Conservation (phyloP, 345 rosid species). For the Eucalyptus coolabah region DNA sequence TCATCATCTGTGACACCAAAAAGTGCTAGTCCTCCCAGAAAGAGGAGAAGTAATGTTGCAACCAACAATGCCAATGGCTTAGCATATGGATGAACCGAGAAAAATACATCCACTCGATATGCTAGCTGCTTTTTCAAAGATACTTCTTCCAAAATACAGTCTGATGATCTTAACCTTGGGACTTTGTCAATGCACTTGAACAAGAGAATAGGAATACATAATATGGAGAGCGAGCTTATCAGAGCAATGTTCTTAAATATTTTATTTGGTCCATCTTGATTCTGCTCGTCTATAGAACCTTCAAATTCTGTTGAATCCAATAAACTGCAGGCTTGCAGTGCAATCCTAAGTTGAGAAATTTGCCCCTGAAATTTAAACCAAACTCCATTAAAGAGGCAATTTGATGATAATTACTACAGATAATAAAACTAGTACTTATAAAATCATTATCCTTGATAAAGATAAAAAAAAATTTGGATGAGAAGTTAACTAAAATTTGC, state of each 20-base stretch:
- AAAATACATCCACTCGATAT: slow-evolving; percentile 31
- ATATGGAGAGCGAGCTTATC: slow-evolving; percentile 22
- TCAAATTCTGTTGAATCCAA: slow-evolving; percentile 3
- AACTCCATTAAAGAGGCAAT: background rate
- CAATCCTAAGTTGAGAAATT: slow-evolving; percentile 13
- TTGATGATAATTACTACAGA: background rate
- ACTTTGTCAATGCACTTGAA: slow-evolving; percentile 36
- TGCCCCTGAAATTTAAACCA: slow-evolving; percentile 25
- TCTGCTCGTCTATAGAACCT: slow-evolving; percentile 2
- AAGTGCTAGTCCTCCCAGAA: slow-evolving; percentile 59
- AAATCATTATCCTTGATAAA: background rate
- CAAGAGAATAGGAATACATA: slow-evolving; percentile 31
- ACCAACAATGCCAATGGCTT: slow-evolving; percentile 52
- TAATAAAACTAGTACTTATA: background rate
- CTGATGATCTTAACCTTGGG: slow-evolving; percentile 35
- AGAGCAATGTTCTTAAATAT: slow-evolving; percentile 40
- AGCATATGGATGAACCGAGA: slow-evolving; percentile 64
- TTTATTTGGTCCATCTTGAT: slow-evolving; percentile 5
- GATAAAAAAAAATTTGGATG: background rate
- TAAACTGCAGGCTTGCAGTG: slow-evolving; percentile 30
- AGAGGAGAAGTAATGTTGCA: slow-evolving; percentile 52
- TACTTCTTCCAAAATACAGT: slow-evolving; percentile 32
- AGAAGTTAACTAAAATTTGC: background rate
- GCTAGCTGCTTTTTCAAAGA: slow-evolving; percentile 47
- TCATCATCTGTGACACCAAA: slow-evolving; percentile 51